Percentiles rank a stretch among this genome's conserved stretches.
phyloP scores from a whole-genome alignment of 2,329 filamentous ascomycete species.

The Penicillium sp. region DNA sequence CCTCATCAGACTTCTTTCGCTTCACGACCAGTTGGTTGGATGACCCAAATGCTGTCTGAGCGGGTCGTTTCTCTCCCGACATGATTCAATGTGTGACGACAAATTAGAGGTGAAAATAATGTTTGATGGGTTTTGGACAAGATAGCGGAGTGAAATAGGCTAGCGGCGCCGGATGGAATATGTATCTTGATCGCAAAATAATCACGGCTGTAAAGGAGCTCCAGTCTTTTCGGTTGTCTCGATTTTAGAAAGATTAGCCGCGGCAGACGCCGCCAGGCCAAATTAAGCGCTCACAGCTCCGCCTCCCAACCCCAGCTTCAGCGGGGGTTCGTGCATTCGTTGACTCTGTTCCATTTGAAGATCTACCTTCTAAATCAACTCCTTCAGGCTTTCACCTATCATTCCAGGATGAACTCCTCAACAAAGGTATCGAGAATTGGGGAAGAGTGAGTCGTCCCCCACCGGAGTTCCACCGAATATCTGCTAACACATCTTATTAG shows the following conservation, averaged over 20 bases:
- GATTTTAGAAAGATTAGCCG: slow-evolving; percentile 27
- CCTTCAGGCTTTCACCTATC: background rate
- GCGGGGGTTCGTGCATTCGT: slow-evolving; percentile 25
- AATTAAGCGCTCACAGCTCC: slow-evolving; percentile 26
- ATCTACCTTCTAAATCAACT: slow-evolving; percentile 8
- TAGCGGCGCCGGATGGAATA: background rate
- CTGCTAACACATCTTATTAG: slow-evolving; percentile 55
- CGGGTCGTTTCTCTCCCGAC: slow-evolving; percentile 90
- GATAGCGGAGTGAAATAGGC: background rate
- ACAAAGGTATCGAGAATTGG: slow-evolving; percentile 72
- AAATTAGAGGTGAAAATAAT: background rate
- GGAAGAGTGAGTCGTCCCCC: slow-evolving; percentile 67
- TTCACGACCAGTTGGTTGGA: slow-evolving; percentile 81
- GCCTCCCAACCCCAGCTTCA: slow-evolving; percentile 25
- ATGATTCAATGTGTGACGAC: slow-evolving; percentile 54
- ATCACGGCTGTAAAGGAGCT: slow-evolving; percentile 5
- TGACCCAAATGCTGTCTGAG: slow-evolving; percentile 79
- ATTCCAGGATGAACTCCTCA: slow-evolving; percentile 57
- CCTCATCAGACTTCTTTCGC: slow-evolving; percentile 75
- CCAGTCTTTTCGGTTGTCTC: slow-evolving; percentile 12
- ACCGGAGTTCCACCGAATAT: background rate
- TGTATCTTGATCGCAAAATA: background rate
- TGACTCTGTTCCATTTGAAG: background rate
- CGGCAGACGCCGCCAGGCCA: slow-evolving; percentile 29
- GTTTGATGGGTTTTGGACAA: background rate